Evolutionary conservation across 495 filamentous ascomycete genomes (phyloP), one percentile per base, ranked within the genome.

Genomic region (Tuber melanosporum): DNA sequence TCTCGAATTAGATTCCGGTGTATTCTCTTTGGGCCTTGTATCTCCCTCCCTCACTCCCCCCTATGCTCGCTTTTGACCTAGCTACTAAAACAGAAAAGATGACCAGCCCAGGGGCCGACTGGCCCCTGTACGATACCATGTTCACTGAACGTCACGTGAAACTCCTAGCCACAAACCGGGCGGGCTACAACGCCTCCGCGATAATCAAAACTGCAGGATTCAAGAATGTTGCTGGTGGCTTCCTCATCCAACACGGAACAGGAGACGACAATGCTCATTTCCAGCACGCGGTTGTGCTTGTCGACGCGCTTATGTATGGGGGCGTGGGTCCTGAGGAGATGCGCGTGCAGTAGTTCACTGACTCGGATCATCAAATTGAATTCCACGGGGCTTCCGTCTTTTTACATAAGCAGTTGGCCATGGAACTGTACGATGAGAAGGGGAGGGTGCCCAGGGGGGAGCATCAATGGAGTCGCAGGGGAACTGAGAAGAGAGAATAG

Each of bases 141-240:
- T 91, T 90, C 84, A 90, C 89, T 15, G 89, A 91, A 83, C 85
- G 89, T 39, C 90, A 89, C 81, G 90, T 90, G 89, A 89, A 90
- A 77, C 87, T 85, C n/a, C 84, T 86, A 1, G 77, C 81, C 57
- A 74, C 81, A 45, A 91, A 91, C 80, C 75, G 77, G 0, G 85
- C 72, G 0, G 88, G 88, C 36, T 90, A 90, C 79, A 82, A 82
- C 45, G 82, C 81, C 70, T 83, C 85, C 0, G 87, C 87, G 22
- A 87, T 89, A 78, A n/a, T 12, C 10, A 74, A 76, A 12, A 75
- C 83, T 0, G 83, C 83, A 0, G 89, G 88, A 15, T 90, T 90
- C 81, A 86, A 87, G 83, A 85, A 85, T 41, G 83, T 88, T 72
- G 82, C 84, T 0, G 88, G 89, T 5, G 86, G 86, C 19, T 86